A percentile compares a stretch with the other conserved stretches of the same genome.
These are phyloP conservation scores for Monotropa hypopitys DNA, from an alignment of 179 eudicot genomes.

Conservation along the genomic window DNA sequence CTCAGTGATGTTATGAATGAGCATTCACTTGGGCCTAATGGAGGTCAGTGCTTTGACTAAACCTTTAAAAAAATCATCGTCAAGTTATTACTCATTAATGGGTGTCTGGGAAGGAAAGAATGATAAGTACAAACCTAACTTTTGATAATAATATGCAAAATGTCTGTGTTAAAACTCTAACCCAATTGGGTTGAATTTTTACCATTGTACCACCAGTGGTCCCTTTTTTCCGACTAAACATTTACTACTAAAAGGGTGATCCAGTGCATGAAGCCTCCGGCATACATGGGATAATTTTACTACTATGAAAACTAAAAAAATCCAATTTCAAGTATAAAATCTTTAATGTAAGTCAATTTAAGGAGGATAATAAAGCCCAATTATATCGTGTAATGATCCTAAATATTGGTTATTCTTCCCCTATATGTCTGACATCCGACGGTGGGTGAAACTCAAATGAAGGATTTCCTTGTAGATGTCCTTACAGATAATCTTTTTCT, in stretches of 20 bases:
- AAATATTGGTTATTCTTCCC: neutral
- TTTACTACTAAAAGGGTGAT: too few relatives aligned
- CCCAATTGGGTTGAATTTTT: too few relatives aligned
- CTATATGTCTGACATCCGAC: neutral
- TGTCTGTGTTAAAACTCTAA: too few relatives aligned
- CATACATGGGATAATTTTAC: too few relatives aligned
- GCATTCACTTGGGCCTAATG: slow-evolving; percentile 98
- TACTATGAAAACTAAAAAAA: neutral
- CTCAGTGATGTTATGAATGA: slow-evolving; percentile 86
- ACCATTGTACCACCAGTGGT: too few relatives aligned
- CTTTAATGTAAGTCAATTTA: neutral
- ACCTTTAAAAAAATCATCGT: too few relatives aligned
- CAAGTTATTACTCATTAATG: too few relatives aligned
- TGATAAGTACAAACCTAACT: too few relatives aligned
- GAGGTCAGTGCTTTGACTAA: slow-evolving; percentile 45
- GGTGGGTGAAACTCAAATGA: neutral
- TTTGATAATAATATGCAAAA: too few relatives aligned
- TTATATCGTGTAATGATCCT: neutral
- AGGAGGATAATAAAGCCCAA: neutral
- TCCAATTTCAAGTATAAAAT: neutral
- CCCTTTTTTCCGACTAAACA: too few relatives aligned
- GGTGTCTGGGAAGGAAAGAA: too few relatives aligned
- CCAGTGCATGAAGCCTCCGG: too few relatives aligned
- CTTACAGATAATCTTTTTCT: slow-evolving; percentile 1
- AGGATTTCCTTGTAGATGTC: slow-evolving; percentile 1